phyloP scores from a whole-genome alignment of 352 stramenopile species.

The Phytophthora constricta region DNA sequence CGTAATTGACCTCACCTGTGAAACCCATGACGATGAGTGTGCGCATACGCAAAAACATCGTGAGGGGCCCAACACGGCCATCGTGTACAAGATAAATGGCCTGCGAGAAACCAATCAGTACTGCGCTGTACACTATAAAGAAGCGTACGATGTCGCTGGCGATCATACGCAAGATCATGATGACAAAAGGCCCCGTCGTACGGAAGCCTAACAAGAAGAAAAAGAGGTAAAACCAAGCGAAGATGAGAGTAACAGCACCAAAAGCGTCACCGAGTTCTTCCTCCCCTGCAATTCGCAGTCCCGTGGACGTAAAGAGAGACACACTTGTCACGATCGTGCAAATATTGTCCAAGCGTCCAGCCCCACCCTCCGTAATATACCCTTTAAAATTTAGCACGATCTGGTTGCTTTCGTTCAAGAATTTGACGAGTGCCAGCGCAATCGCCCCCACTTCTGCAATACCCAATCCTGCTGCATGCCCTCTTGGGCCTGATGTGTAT shows the following conservation, averaged over 20 bases:
- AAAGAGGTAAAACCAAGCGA: conserved; percentile 69
- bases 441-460: conserved; percentile 43
- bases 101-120: conserved; percentile 63
- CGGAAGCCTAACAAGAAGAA: conserved; percentile 76
- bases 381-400: conserved; percentile 46
- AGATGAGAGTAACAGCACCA: conserved; percentile 51
- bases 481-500: conserved; percentile 29
- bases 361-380: conserved; percentile 54
- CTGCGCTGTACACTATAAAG: conserved; percentile 58
- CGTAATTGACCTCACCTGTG: conserved; percentile 65
- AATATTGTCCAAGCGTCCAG: conserved; percentile 60
- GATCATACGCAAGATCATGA: conserved; percentile 76
- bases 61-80: conserved; percentile 33
- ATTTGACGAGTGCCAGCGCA: conserved; percentile 45
- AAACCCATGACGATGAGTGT: conserved; percentile 64
- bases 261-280: conserved; percentile 53
- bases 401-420: conserved; percentile 62
- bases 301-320: conserved; percentile 40
- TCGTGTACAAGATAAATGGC: conserved; percentile 66
- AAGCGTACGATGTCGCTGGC: conserved; percentile 66
- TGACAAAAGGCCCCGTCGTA: conserved; percentile 66
- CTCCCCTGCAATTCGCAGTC: conserved; percentile 22
- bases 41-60: conserved; percentile 52
- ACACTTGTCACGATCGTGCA: conserved; percentile 50
- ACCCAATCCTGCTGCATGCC: conserved; percentile 30